Conservation (phyloP, 306 rosid species). For the Abrus pulchellus region DNA sequence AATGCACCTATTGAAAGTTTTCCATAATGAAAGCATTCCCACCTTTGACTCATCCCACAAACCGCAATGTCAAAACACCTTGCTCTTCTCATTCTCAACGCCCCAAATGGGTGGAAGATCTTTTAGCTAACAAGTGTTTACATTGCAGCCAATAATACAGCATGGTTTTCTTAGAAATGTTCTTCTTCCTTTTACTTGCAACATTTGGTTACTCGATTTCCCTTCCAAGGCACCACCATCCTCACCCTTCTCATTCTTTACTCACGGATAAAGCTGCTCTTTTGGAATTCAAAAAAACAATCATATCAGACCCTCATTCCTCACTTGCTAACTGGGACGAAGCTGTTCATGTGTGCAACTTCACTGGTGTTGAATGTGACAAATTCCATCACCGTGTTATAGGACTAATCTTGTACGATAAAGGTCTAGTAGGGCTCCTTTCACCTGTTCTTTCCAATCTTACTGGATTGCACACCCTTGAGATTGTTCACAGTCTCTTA, state of each 20-base stretch:
- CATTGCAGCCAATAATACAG: conserved; percentile 1
- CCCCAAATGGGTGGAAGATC: conserved; percentile 34
- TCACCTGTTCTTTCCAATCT: conserved; percentile 75
- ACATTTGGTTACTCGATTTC: conserved; percentile 32
- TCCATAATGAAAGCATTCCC: conserved; percentile 15
- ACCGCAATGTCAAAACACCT: not conserved
- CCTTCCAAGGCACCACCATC: conserved; percentile 40
- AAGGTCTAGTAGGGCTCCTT: conserved; percentile 60
- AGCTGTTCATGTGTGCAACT: conserved; percentile 61
- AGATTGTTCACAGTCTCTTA: conserved; percentile 51
- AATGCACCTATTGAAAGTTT: conserved; percentile 9
- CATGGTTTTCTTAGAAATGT: conserved; percentile 55
- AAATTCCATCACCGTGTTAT: conserved; percentile 57
- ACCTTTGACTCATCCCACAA: conserved; percentile 12
- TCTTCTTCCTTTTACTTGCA: conserved; percentile 56
- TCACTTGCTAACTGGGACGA: conserved; percentile 68
- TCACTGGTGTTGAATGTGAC: conserved; percentile 65
- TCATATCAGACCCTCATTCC: conserved; percentile 59
- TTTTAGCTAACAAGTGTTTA: not conserved
- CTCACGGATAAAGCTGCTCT: conserved; percentile 63
- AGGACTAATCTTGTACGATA: conserved; percentile 44
- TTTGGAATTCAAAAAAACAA: conserved; percentile 59
- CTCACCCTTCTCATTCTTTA: conserved; percentile 54
- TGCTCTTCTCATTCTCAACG: conserved; percentile 2
- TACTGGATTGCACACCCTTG: conserved; percentile 63